Evolutionary conservation across 148 eudicot species (phyloP), one percentile per base, ranked within the genome.

Genomic region (Camellia japonica): DNA sequence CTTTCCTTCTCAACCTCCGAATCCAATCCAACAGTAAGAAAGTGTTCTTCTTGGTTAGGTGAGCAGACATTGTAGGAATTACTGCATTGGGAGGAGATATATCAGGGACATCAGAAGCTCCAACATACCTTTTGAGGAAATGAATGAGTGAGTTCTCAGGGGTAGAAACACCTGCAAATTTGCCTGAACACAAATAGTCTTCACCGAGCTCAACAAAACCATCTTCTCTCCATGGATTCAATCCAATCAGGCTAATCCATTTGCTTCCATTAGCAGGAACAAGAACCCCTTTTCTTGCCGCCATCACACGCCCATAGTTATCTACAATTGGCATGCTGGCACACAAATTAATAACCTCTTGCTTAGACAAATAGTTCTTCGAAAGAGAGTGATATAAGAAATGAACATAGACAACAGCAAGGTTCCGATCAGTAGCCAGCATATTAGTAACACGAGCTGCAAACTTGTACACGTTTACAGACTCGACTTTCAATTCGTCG

Each of bases 201-300:
- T 88, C 90, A 7, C 87, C 85, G 42, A 90, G 81, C 83, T 86
- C 92, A 72, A 88, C 77, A 79, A 76, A 89, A 20, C 82, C n/a
- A 15, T 83, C 83, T 15, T 58, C 14, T 59, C 71, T 81, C 94
- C 94, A 93, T 7, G 88, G 89, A 82, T 89, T 88, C 43, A 89
- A 86, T 67, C 91, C 90, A n/a, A 89, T 72, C 67, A 93, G 76
- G 56, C 84, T 83, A 5, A 87, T 82, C 94, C 94, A 93, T 65
- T 83, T 86, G 87, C 97, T 92, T 16, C 86, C 89, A 5, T 82
- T 84, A 0, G 93, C 89, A 63, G 97, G 97, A 72, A 92, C n/a
- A 75, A 92, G 87, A 63, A 86, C 87, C 44, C 81, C 82, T 23
- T 72, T 61, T 58, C n/a, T n/a, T 8, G 5, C 0, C 14, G n/a